These are phyloP conservation scores for button mushroom (Agaricus bisporus) DNA, from an alignment of 768 basidiomycete species.

Conservation along the genomic window DNA sequence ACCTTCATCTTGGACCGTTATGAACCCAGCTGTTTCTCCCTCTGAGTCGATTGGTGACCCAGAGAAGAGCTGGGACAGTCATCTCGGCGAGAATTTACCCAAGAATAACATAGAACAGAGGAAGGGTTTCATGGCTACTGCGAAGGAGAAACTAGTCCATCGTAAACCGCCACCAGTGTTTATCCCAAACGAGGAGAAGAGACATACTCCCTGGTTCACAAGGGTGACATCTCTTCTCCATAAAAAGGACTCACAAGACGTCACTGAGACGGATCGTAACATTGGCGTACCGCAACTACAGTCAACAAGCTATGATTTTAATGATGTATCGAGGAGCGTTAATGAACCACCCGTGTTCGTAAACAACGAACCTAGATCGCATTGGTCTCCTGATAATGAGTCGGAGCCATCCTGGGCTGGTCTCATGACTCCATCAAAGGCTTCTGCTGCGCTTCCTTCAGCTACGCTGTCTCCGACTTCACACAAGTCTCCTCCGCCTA, in stretches of 20 bases:
- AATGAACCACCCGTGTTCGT: background rate
- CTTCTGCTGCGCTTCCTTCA: conserved; percentile 14
- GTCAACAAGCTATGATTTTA: conserved; percentile 9
- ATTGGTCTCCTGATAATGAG: conserved; percentile 8
- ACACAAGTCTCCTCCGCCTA: conserved; percentile 10
- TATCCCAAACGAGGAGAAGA: conserved; percentile 4
- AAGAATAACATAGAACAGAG: conserved; percentile 14
- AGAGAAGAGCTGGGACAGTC: conserved; percentile 2
- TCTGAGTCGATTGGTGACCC: background rate
- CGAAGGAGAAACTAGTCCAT: conserved; percentile 2
- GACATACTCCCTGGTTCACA: conserved; percentile 27
- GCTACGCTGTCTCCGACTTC: conserved; percentile 14
- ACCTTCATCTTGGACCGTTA: background rate
- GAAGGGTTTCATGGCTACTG: conserved; percentile 10
- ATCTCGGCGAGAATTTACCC: conserved; percentile 12
- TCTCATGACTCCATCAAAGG: conserved; percentile 2
- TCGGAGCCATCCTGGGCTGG: background rate
- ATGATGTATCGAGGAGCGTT: background rate
- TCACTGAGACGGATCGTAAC: conserved; percentile 5
- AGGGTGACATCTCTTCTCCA: conserved; percentile 23
- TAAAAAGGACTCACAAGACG: conserved; percentile 15
- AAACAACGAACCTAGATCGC: conserved; percentile 8
- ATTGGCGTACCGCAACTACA: conserved; percentile 5
- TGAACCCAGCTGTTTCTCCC: background rate
- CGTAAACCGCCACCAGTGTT: conserved; percentile 4